Evolutionary conservation across 2,329 filamentous ascomycete species (phyloP).

Genomic region (Zymoseptoria pseudotritici): DNA sequence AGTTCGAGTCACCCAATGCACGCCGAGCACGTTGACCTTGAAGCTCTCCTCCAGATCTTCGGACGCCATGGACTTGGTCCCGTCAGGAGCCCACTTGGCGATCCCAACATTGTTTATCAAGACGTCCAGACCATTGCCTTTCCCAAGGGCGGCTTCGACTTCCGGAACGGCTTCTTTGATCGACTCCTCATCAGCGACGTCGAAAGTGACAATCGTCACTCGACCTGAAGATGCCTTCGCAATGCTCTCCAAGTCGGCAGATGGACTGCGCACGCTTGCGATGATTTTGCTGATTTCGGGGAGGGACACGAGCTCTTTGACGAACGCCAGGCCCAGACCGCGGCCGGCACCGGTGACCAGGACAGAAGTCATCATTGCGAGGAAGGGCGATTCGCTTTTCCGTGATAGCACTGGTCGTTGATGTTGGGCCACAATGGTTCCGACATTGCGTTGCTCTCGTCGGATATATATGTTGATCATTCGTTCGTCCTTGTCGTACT

Average conservation of each 20-base stretch:
- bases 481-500: no score
- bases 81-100: not conserved
- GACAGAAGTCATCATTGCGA: not conserved
- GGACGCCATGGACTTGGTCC: not conserved
- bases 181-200: not conserved
- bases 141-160: not conserved
- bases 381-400: no score
- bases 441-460: no score
- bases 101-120: slow-evolving; percentile 1
- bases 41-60: slow-evolving; percentile 26
- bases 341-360: slow-evolving; percentile 2
- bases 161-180: not conserved
- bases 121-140: not conserved
- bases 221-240: not conserved
- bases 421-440: no score
- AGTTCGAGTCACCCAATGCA: slow-evolving; percentile 34
- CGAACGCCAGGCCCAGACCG: not conserved
- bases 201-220: not conserved
- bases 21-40: slow-evolving; percentile 32
- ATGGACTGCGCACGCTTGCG: not conserved
- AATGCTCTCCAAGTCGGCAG: not conserved
- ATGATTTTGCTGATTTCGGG: not conserved
- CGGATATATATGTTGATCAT: no score
- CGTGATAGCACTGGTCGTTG: no score
- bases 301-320: not conserved